phyloP scores from a whole-genome alignment of 805 yeast species.

The Kodamaea jinghongensis region DNA sequence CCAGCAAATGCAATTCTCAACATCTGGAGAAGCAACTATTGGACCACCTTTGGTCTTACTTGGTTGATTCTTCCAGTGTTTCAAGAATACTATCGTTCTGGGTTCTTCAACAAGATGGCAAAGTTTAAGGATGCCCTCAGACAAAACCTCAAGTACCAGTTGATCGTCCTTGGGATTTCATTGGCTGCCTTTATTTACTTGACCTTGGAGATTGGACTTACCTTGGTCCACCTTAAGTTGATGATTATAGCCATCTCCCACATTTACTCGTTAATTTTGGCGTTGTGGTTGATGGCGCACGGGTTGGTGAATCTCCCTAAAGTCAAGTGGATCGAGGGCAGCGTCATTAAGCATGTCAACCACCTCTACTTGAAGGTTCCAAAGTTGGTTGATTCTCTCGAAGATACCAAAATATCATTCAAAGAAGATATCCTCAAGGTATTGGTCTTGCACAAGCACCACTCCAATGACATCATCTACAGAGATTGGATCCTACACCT shows the following conservation, averaged over 20 bases:
- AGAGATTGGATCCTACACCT: slow-evolving; percentile 67
- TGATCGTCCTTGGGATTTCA: slow-evolving; percentile 52
- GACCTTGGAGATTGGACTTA: slow-evolving; percentile 50
- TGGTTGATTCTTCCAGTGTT: slow-evolving; percentile 74
- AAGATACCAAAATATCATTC: slow-evolving; percentile 60
- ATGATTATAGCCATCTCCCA: slow-evolving; percentile 75
- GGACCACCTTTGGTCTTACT: slow-evolving; percentile 77
- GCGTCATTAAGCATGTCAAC: slow-evolving; percentile 26
- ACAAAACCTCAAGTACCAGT: slow-evolving; percentile 58
- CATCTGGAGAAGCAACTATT: slow-evolving; percentile 73
- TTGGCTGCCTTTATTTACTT: slow-evolving; percentile 58
- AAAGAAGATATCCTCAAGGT: slow-evolving; percentile 64
- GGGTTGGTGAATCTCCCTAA: slow-evolving; percentile 72
- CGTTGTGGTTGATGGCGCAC: slow-evolving; percentile 83
- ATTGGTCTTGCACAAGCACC: slow-evolving; percentile 47
- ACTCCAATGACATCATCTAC: slow-evolving; percentile 37
- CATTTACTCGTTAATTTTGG: slow-evolving; percentile 68
- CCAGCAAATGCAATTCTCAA: slow-evolving; percentile 45
- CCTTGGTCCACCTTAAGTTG: slow-evolving; percentile 55
- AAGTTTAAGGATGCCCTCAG: slow-evolving; percentile 56
- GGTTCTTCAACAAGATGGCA: slow-evolving; percentile 49
- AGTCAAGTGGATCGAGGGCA: slow-evolving; percentile 38
- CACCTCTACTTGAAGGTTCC: slow-evolving; percentile 55
- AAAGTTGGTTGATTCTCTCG: slow-evolving; percentile 52
- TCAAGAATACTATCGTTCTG: slow-evolving; percentile 72